Conservation (phyloP, 75 land plant species). For the Adiantum capillusveneris region DNA sequence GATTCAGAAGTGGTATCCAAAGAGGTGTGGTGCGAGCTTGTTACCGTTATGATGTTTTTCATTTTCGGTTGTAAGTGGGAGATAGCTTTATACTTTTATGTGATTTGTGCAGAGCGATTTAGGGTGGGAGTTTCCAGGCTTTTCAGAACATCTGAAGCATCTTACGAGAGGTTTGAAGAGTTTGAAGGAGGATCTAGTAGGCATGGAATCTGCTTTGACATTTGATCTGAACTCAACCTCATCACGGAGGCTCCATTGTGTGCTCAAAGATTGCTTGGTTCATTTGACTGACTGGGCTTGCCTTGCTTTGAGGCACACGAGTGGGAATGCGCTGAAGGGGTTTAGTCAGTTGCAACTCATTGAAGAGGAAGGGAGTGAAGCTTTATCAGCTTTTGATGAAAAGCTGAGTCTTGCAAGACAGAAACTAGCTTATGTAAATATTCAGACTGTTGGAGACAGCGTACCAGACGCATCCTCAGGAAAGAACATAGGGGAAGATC, state of each 20-base stretch:
- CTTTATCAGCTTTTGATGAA: background rate
- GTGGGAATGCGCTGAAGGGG: background rate
- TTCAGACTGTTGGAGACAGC: background rate
- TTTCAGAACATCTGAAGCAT: background rate
- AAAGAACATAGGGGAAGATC: background rate
- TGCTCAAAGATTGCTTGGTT: slow-evolving; percentile 22
- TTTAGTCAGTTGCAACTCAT: slow-evolving; percentile 1
- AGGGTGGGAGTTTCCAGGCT: slow-evolving; percentile 35
- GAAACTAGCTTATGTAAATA: background rate
- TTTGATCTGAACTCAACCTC: slow-evolving; percentile 11
- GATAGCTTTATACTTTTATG: no score
- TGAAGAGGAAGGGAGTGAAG: background rate
- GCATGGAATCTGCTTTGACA: slow-evolving; percentile 51
- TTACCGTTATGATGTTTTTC: no score
- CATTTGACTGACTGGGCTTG: slow-evolving; percentile 15
- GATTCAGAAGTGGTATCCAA: slow-evolving; percentile 23
- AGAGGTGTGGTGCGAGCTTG: slow-evolving; percentile 24
- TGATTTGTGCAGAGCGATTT: slow-evolving; percentile 31
- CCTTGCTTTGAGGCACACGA: slow-evolving; percentile 17
- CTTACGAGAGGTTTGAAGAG: slow-evolving; percentile 1
- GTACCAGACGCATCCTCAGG: background rate
- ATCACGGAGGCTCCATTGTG: slow-evolving; percentile 3
- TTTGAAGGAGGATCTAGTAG: slow-evolving; percentile 22
- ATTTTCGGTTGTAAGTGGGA: background rate
- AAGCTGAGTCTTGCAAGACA: background rate